Evolutionary conservation across 1,139 yeast genomes (phyloP), one percentile per base, ranked within the genome.

Genomic region (Debaryomycetaceae sp.): DNA sequence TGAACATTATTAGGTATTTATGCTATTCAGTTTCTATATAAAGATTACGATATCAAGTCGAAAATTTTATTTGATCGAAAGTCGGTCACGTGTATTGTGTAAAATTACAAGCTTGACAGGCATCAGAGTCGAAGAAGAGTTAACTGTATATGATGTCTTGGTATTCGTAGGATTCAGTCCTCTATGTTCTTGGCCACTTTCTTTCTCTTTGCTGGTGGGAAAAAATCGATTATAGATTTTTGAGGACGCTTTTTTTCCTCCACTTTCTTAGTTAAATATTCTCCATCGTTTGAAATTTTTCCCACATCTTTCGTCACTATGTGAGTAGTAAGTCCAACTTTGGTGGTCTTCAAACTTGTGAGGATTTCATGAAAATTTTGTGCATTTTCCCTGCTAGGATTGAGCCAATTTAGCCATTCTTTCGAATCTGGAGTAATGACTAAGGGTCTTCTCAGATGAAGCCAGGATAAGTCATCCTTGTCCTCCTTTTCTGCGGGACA

Each of bases 361-460:
- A 13, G 68, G 58, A 0, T 64, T 53, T 2, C 67, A 67, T 22
- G 80, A 58, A 52, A 51, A 53, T 42, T 42, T 31, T 7, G 57
- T 61, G 22, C 61, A 58, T 75, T 79, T 70, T 17, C 57, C 68
- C 43, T 62, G 47, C 0, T 61, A 0, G 80, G 76, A 44, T 78
- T 65, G 34, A 87, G 58, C 96, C 96, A 87, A 5, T 59, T 56
- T 11, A 71, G 56, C 78, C 91, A 81, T 26, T 67, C 76, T 16
- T 62, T 47, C 0, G 81, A 63, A 1, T 75, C 78, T 0, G 89
- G 87, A 26, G 65, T 69, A 5, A 88, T 45, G 29, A 87, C 72
- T 3, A 86, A 67, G 0, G 97, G 97, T 77, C 87, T 87, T 19
- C 97, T 67, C 1, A 66, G 59, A 56, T 89, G 97, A 5, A 89